Percentiles rank a stretch among this genome's conserved stretches.
phyloP scores from a whole-genome alignment of 257 asterid genomes.

The Fraxinus anomala region DNA sequence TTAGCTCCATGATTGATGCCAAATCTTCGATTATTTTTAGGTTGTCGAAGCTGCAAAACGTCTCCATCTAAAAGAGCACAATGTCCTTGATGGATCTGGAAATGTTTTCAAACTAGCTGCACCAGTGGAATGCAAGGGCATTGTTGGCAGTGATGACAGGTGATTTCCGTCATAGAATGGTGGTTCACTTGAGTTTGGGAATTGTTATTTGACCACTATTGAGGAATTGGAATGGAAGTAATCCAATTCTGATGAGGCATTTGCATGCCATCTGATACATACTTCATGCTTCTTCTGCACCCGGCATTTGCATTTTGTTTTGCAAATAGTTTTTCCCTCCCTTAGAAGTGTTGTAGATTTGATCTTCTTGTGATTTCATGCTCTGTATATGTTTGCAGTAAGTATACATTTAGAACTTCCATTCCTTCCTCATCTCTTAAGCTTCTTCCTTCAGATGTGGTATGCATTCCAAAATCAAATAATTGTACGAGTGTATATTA shows the following conservation, averaged over 20 bases:
- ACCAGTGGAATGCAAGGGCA: conserved; percentile 98
- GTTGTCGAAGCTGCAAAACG: conserved; percentile 89
- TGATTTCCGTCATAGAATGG: conserved; percentile 28
- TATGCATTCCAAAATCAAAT: not conserved
- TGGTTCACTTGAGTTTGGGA: not conserved
- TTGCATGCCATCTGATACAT: no score
- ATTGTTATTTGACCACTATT: not conserved
- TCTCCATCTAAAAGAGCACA: conserved; percentile 88
- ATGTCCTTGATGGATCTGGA: conserved; percentile 84
- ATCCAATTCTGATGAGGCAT: not conserved
- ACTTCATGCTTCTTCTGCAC: no score
- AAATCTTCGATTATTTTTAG: conserved; percentile 33
- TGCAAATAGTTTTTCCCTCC: no score
- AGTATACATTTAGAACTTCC: not conserved
- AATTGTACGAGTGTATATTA: not conserved
- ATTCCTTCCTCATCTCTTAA: not conserved
- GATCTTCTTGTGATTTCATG: not conserved
- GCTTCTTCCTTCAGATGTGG: conserved; percentile 6
- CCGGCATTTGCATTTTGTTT: no score
- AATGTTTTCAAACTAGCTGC: conserved; percentile 83
- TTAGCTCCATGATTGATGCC: not conserved
- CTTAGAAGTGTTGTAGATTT: no score
- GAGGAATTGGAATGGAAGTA: not conserved
- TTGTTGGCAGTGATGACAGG: conserved; percentile 99
- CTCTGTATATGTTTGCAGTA: not conserved